phyloP scores from a whole-genome alignment of 2,329 filamentous ascomycete species.

The Colletotrichum cuscutae region DNA sequence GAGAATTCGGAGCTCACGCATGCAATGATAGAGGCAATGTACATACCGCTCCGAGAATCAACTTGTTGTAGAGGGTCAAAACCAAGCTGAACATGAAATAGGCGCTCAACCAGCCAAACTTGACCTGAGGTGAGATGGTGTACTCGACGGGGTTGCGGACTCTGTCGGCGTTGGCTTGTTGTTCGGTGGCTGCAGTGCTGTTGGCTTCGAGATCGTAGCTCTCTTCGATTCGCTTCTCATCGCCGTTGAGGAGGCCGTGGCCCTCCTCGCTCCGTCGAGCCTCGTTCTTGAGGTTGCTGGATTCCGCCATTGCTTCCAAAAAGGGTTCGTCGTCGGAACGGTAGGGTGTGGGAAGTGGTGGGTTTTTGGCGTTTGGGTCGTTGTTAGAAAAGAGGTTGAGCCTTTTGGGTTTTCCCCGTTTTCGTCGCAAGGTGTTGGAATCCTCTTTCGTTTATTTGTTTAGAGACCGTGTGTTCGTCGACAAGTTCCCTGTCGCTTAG shows the following conservation, averaged over 20 bases:
- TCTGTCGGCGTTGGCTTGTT: conserved; percentile 22
- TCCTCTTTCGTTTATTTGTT: conserved; percentile 19
- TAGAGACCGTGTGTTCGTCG: conserved; percentile 20
- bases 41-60: conserved; percentile 62
- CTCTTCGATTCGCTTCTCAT: conserved; percentile 35
- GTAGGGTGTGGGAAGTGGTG: not conserved
- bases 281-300: conserved; percentile 35
- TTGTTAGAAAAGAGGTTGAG: not conserved
- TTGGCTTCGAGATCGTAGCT: conserved; percentile 36
- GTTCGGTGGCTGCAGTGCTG: conserved; percentile 20
- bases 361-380: not conserved
- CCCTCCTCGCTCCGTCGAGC: conserved; percentile 35
- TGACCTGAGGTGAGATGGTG: conserved; percentile 54
- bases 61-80: conserved; percentile 69
- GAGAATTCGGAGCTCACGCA: not conserved
- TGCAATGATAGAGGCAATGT: not conserved
- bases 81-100: conserved; percentile 61
- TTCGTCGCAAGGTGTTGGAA: conserved; percentile 18
- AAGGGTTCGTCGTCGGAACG: not conserved
- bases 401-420: not conserved
- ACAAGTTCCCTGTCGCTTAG: conserved; percentile 10
- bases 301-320: conserved; percentile 33
- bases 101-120: conserved; percentile 60
- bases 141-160: conserved; percentile 47
- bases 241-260: conserved; percentile 35